Evolutionary conservation across 768 basidiomycete genomes (phyloP), one percentile per base, ranked within the genome.

Genomic region (Lactarius psammicola): DNA sequence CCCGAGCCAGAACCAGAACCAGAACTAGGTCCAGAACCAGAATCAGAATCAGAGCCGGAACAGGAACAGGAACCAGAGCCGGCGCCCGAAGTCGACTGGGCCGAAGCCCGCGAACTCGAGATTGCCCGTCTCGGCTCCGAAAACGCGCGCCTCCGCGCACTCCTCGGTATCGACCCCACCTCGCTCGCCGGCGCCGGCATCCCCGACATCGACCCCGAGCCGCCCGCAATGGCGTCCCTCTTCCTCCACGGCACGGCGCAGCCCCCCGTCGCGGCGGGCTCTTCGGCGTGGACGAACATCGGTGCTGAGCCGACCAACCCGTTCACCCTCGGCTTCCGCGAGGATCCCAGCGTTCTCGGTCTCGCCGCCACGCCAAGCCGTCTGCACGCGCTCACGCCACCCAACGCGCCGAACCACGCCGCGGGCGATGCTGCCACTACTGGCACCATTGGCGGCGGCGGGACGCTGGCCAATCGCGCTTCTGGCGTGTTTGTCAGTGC

Each of bases 81-180:
- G 34, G 71, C 73, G 28, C 70, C 79, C 11, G 75, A 80, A 33
- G 68, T 81, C 49, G 94, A 98, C 75, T 98, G 96, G 92, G 88
- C 91, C 2, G 69, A 88, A 65, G 92, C 94, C 75, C 84, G 97
- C 67, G 96, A 98, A 74, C 78, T 79, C 67, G 97, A 98, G 78
- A 92, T 99, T 60, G 72, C 82, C 11, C 83, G 95, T 57, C 78
- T 99, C 51, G 88, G 89, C 75, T 78, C 78, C 58, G 96, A 98
- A 78, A 99, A 99, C 73, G 82, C 84, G 53, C 82, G 86, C 63
- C 78, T 99, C 58, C 81, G 96, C 58, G 81, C 81, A 71, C 74
- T 90, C 76, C 78, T 99, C 55, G 86, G 84, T 20, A 94, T 98
- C 66, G 89, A 91, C 75, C 75, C 80, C 40, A 81, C 75, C 30